A percentile compares a stretch with the other conserved stretches of the same genome.
Conservation (phyloP, 306 rosid species). For the Acacia acuminata region DNA sequence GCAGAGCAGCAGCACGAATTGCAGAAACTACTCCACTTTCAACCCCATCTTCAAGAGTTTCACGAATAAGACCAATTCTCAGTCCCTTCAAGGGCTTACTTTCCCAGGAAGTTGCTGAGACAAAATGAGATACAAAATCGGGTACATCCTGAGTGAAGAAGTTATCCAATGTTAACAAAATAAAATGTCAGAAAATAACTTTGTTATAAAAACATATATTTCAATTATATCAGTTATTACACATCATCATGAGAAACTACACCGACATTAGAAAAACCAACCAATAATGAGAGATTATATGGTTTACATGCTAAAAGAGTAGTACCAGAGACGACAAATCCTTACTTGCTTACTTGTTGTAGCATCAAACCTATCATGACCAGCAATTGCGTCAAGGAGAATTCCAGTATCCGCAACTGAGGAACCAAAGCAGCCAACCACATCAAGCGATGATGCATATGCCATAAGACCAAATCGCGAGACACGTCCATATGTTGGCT, state of each 20-base stretch:
- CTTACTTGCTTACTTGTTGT: slow-evolving; percentile 84
- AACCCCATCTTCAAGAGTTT: slow-evolving; percentile 88
- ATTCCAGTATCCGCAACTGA: slow-evolving; percentile 90
- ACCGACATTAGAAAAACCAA: background rate
- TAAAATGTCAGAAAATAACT: slow-evolving; percentile 14
- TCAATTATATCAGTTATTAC: slow-evolving; percentile 9
- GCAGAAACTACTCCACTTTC: slow-evolving; percentile 71
- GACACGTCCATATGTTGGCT: slow-evolving; percentile 95
- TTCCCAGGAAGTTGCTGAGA: slow-evolving; percentile 48
- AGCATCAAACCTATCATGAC: slow-evolving; percentile 90
- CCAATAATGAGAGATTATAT: slow-evolving; percentile 17
- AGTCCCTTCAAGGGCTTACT: slow-evolving; percentile 92
- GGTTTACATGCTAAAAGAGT: background rate
- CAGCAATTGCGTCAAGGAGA: slow-evolving; percentile 86
- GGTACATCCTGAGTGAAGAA: slow-evolving; percentile 72
- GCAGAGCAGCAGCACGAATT: slow-evolving; percentile 79
- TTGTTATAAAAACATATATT: background rate
- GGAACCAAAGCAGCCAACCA: slow-evolving; percentile 93
- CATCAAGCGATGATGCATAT: slow-evolving; percentile 95
- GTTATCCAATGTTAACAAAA: slow-evolving; percentile 24
- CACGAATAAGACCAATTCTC: slow-evolving; percentile 81
- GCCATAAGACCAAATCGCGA: slow-evolving; percentile 97
- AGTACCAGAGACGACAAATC: slow-evolving; percentile 16
- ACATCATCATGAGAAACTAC: slow-evolving; percentile 6
- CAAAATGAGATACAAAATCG: slow-evolving; percentile 54